Base-by-base conservation (phyloP, 1,284 basidiomycete genomes). In the Ganoderma sinense region DNA sequence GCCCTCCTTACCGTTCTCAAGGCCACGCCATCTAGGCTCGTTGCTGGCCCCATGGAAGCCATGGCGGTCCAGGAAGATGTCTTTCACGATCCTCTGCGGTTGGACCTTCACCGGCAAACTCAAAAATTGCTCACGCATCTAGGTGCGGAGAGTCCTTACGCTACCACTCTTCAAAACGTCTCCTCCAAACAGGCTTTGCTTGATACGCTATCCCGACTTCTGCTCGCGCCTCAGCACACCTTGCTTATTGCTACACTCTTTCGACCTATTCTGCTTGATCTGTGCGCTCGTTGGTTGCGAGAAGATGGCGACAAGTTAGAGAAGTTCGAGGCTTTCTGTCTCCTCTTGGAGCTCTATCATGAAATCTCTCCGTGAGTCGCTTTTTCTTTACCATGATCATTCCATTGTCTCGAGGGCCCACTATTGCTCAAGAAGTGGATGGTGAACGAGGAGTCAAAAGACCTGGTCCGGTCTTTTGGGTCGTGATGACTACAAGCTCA, bases 281-380 rank as follows among this genome's bases (percentile, higher is more conserved):
- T 95, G 39, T 92, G 88, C 75, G 89, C 91, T 14, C 81, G 91
- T 75, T 94, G 91, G 91, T 76, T 94, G 43, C 82, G 89, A 23
- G 79, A 83, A 48, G 77, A 85, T 41, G 79, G 84, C 62, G 81
- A 85, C 66, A 76, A 81, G 6, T 86, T 89, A 73, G 83, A 86
- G 53, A 87, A 88, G 75, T 79, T 94, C 31, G 82, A 85, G 66
- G 91, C 91, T 1, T 78, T 94, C 11, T 90, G 84, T 77, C 77
- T 87, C 64, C 82, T 92, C 66, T 76, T 94, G 40, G 90, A 93
- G 80, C 82, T 87, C 53, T 90, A 94, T 74, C 88, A 90, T 76
- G 92, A 95, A 78, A 80, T 95, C 48, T 94, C 88, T 75, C 88
- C 93, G 93, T 95, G 76, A 72, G 94, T 86, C 7, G 39, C 16